Evolutionary conservation across 179 eudicot genomes (phyloP), one percentile per base, ranked within the genome.

Genomic region (Heliamphora ciliata): DNA sequence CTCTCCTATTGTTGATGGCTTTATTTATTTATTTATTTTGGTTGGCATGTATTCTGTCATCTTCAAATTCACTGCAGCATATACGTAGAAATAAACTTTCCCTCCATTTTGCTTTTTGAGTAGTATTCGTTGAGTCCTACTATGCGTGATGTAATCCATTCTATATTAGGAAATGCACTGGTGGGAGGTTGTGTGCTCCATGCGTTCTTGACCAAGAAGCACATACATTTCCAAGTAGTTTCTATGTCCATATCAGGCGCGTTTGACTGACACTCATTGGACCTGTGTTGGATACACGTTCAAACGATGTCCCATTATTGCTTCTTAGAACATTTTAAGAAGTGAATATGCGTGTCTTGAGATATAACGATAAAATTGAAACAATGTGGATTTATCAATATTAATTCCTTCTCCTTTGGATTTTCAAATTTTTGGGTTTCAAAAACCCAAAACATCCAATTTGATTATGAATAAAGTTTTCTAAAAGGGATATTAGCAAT

Each of bases 1-100:
- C 50, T 13, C 13, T 69, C 10, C 0, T 69, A 40, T 58, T 24
- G 10, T 21, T 40, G 63, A 63, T 75, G 56, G 21, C 15, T 61
- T 74, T 15, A 21, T 21, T 21, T 21, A 21, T 21, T 21, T 21
- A 21, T 31, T 80, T 80, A 61, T 13, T 13, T 5, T 80, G 46
- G 47, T 8, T 72, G 52, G 77, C 72, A 60, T 80, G 56, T 46
- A 58, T 78, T 78, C 72, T 13, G 58, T 31, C 51, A 76, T 76
- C 67, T 58, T 59, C 54, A 59, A 60, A 17, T 24, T 40, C 10
- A 50, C 6, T 46, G 13, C 61, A 47, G 9, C 71, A 64, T 21
- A 18, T 14, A 46, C 10, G 9, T 18, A 71, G 55, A 48, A 31
- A 46, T 15, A 77, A 4, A 4, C 4, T 5, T 44, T 15, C 0